Evolutionary conservation across 345 rosid genomes (phyloP).

Genomic region (Cardamine occulta): DNA sequence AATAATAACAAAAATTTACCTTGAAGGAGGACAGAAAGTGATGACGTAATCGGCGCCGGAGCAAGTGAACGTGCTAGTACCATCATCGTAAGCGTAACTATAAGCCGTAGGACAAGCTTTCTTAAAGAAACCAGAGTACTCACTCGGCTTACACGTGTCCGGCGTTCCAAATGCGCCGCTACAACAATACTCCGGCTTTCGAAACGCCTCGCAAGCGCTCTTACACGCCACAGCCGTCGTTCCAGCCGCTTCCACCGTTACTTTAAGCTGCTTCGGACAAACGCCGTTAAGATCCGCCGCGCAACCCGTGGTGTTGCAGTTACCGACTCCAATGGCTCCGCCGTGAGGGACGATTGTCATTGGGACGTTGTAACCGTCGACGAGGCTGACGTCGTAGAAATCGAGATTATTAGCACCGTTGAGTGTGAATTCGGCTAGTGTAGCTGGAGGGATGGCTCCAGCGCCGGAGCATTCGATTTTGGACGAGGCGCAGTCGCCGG

Average conservation of each 20-base stretch:
- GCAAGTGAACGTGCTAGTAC: conserved; percentile 64
- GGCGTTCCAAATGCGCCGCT: conserved; percentile 57
- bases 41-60: conserved; percentile 50
- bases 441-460: conserved; percentile 58
- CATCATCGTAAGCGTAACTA: conserved; percentile 67
- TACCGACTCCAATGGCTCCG: conserved; percentile 42
- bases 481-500: conserved; percentile 63
- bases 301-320: conserved; percentile 55
- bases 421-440: conserved; percentile 62
- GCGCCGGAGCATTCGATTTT: conserved; percentile 53
- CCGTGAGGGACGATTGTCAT: conserved; percentile 52
- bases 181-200: conserved; percentile 59
- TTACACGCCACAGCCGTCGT: conserved; percentile 52
- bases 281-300: conserved; percentile 49
- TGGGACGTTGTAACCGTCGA: conserved; percentile 70
- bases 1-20: conserved; percentile 29
- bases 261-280: conserved; percentile 57
- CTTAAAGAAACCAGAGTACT: conserved; percentile 57
- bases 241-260: conserved; percentile 25
- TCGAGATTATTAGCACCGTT: conserved; percentile 50
- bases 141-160: conserved; percentile 52
- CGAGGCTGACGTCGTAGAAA: conserved; percentile 70
- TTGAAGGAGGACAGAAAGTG: conserved; percentile 54
- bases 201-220: conserved; percentile 66
- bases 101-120: conserved; percentile 57